A percentile compares a stretch with the other conserved stretches of the same genome.
These are phyloP conservation scores for Friedmanniomyces simplex DNA, from an alignment of 495 filamentous ascomycete species.

Conservation along the genomic window DNA sequence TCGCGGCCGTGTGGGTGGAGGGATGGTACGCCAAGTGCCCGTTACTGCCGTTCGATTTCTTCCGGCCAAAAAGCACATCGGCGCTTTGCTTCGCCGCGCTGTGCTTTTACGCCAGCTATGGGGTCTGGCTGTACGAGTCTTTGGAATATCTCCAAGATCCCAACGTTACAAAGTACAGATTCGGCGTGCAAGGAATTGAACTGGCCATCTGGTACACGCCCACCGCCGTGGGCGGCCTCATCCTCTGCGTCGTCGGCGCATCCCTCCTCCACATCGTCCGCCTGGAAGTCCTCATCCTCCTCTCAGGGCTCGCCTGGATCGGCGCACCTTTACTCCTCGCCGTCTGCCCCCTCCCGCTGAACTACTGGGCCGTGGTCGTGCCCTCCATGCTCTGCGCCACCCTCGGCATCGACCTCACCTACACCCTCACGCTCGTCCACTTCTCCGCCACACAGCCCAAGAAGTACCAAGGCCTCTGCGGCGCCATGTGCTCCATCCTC, in stretches of 20 bases:
- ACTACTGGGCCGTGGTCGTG: conserved; percentile 64
- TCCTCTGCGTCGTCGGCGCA: conserved; percentile 61
- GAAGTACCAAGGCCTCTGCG: conserved; percentile 63
- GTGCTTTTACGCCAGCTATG: conserved; percentile 66
- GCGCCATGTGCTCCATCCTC: conserved; percentile 40
- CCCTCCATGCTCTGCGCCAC: conserved; percentile 76
- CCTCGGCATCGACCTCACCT: conserved; percentile 73
- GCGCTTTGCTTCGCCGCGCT: conserved; percentile 58
- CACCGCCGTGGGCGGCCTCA: conserved; percentile 63
- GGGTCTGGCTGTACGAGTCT: conserved; percentile 71
- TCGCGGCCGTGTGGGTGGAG: conserved; percentile 58
- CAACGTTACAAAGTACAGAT: conserved; percentile 56
- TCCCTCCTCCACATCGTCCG: conserved; percentile 65
- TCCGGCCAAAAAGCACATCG: conserved; percentile 60
- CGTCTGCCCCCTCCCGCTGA: conserved; percentile 49
- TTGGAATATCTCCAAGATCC: conserved; percentile 47
- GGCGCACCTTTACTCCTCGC: conserved; percentile 67
- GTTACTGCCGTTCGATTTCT: conserved; percentile 65
- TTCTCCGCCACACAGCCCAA: conserved; percentile 65
- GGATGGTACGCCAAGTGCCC: conserved; percentile 64
- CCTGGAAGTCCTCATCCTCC: conserved; percentile 57
- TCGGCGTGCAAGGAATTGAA: conserved; percentile 47
- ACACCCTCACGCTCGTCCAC: conserved; percentile 76
- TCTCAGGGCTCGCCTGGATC: conserved; percentile 58
- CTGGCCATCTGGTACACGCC: conserved; percentile 73